These are phyloP conservation scores for Vaccinium macrocarpon DNA, from an alignment of 148 eudicot genomes.

Conservation along the genomic window DNA sequence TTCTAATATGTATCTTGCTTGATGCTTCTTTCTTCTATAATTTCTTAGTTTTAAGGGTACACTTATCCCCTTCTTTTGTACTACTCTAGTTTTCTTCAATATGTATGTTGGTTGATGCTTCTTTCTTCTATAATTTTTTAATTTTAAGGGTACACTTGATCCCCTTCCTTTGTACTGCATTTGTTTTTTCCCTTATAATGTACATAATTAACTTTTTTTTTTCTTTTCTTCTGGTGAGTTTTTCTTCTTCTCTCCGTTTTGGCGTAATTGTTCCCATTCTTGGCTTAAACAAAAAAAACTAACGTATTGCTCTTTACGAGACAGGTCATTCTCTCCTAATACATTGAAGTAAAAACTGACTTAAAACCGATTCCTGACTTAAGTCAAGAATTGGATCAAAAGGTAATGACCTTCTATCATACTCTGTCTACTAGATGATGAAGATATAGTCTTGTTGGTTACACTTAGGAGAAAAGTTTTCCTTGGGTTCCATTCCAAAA, in stretches of 20 bases:
- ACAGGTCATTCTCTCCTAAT: no score
- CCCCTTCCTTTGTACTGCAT: background rate
- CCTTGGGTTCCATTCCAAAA: background rate
- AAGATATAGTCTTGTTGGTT: background rate
- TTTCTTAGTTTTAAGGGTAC: no score
- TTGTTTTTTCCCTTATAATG: background rate
- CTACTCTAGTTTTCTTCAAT: no score
- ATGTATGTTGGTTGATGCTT: no score
- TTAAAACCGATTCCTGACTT: no score
- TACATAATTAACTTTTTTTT: background rate
- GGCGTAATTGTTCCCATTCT: no score
- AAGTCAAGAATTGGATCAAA: no score
- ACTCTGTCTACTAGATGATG: background rate
- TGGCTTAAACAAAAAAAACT: no score
- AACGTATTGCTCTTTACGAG: no score
- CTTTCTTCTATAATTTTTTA: background rate
- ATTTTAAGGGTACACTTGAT: background rate
- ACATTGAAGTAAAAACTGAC: no score
- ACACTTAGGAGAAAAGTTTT: background rate
- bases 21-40: background rate
- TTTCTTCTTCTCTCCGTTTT: no score
- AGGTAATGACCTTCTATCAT: background rate
- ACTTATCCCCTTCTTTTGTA: no score
- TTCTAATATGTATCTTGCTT: background rate
- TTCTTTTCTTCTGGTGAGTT: background rate